Percentiles rank a stretch among this genome's conserved stretches.
phyloP scores from a whole-genome alignment of 2,329 filamentous ascomycete genomes.

The Coccinonectria pachysandricola region DNA sequence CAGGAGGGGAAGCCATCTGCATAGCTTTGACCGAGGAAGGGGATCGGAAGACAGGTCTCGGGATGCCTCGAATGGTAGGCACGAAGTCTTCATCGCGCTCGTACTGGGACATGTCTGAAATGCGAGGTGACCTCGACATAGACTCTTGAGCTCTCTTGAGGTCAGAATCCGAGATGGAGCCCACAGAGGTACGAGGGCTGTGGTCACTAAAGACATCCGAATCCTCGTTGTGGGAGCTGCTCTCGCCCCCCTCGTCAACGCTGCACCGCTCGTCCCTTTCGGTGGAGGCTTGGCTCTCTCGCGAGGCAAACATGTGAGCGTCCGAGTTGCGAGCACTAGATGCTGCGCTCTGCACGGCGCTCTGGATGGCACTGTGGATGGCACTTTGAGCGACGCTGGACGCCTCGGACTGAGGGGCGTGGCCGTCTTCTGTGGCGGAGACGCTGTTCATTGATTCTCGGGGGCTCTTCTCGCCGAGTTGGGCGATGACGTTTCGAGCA shows the following conservation, averaged over 20 bases:
- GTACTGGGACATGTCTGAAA: constrained; percentile 43
- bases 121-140: constrained; percentile 26
- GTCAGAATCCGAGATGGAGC: constrained; percentile 34
- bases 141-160: constrained; percentile 23
- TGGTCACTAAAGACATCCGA: constrained; percentile 50
- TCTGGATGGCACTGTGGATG: constrained; percentile 1
- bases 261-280: constrained; percentile 10
- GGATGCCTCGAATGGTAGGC: constrained; percentile 46
- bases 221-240: constrained; percentile 40
- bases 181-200: constrained; percentile 46
- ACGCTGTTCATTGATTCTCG: constrained; percentile 12
- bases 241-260: constrained; percentile 27
- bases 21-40: constrained; percentile 59
- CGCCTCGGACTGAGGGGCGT: not conserved
- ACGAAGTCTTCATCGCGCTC: constrained; percentile 36
- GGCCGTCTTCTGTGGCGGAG: not conserved
- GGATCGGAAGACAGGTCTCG: constrained; percentile 56
- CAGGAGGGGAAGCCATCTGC: constrained; percentile 59
- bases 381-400: constrained; percentile 1
- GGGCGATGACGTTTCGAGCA: constrained; percentile 39
- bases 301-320: constrained; percentile 13
- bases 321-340: constrained; percentile 16
- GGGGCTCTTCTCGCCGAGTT: constrained; percentile 29
- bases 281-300: constrained; percentile 8
- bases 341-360: constrained; percentile 1